Percentiles rank a stretch among this genome's conserved stretches.
phyloP scores from a whole-genome alignment of 2,329 filamentous ascomycete genomes.

The Aspergillus fumigatiaffinis region DNA sequence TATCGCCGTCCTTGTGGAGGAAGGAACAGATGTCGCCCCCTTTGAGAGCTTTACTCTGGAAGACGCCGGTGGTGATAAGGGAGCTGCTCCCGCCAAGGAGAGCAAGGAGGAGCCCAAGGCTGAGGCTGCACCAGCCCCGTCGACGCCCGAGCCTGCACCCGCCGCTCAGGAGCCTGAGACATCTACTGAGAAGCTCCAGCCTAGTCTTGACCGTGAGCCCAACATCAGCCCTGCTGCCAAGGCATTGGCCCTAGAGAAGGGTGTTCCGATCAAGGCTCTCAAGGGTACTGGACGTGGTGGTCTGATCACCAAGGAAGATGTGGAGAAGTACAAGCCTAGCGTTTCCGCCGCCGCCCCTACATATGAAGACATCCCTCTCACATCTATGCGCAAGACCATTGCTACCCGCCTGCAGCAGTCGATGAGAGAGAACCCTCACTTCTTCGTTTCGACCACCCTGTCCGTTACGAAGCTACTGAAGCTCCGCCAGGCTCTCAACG shows the following conservation, averaged over 20 bases:
- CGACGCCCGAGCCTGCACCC: constrained; percentile 55
- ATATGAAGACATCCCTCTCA: constrained; percentile 80
- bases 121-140: constrained; percentile 50
- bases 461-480: constrained; percentile 95
- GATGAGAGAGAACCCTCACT: constrained; percentile 91
- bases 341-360: constrained; percentile 54
- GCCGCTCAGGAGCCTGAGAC: constrained; percentile 65
- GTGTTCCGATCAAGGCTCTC: constrained; percentile 69
- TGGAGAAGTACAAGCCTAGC: constrained; percentile 75
- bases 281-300: constrained; percentile 86
- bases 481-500: constrained; percentile 90
- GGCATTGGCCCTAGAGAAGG: constrained; percentile 79
- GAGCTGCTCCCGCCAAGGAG: constrained; percentile 56
- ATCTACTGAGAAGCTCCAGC: constrained; percentile 73
- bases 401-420: constrained; percentile 87
- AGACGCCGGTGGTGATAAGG: constrained; percentile 83
- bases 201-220: constrained; percentile 77
- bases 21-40: constrained; percentile 78
- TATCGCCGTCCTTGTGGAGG: constrained; percentile 91
- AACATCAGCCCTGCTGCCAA: constrained; percentile 69
- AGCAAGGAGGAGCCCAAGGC: constrained; percentile 57
- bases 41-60: constrained; percentile 86
- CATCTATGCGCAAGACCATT: constrained; percentile 97
- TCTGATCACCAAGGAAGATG: constrained; percentile 84
- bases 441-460: constrained; percentile 87